Percentiles rank a stretch among this genome's conserved stretches.
phyloP scores from a whole-genome alignment of 176 grass and related monocot genomes.

The barley (Hordeum vulgare) region MorexV3_pseudomolecules_assembly NC_058522.1:553325969-553326468 shows the following conservation, averaged over 20 bases:
- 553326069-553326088: background rate
- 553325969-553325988: background rate
- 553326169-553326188: background rate
- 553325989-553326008: background rate
- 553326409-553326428: too few relatives aligned
- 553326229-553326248: background rate
- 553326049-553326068: background rate
- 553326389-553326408: too few relatives aligned
- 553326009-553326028: background rate
- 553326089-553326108: background rate
- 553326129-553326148: background rate
- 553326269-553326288: background rate
- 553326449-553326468: background rate
- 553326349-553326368: background rate
- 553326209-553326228: constrained; percentile 1
- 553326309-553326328: too few relatives aligned
- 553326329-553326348: background rate
- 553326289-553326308: too few relatives aligned
- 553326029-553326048: background rate
- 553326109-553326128: background rate
- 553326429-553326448: constrained; percentile 2
- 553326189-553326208: background rate
- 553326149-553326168: background rate
- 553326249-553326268: background rate
- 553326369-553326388: background rate